Percentiles rank a stretch among this genome's conserved stretches.
Evolutionary conservation across 1,284 basidiomycete genomes (phyloP).

Genomic region (Trichosporon faecale): DNA sequence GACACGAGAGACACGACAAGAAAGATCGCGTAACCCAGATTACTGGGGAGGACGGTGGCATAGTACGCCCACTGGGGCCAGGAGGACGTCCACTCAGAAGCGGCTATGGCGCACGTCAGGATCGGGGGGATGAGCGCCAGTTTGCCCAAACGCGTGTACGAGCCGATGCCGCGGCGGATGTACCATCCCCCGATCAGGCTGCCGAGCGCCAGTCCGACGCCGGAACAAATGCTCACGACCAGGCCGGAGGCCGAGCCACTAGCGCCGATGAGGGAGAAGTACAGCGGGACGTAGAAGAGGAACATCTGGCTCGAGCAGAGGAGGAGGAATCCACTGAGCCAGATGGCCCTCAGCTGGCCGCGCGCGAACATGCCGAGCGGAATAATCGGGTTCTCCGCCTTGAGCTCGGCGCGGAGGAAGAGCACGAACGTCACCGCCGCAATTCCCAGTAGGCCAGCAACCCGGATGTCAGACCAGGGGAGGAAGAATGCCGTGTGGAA

Average conservation of each 20-base stretch:
- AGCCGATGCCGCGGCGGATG: conserved; percentile 41
- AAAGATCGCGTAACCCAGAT: conserved; percentile 50
- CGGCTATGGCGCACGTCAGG: conserved; percentile 30
- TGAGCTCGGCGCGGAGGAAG: conserved; percentile 71
- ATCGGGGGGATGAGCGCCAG: conserved; percentile 40
- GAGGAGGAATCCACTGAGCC: conserved; percentile 51
- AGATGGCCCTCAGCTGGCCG: conserved; percentile 60
- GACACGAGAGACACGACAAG: conserved; percentile 47
- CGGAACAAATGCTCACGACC: conserved; percentile 63
- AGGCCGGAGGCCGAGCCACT: conserved; percentile 52
- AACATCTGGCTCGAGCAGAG: conserved; percentile 69
- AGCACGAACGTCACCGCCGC: conserved; percentile 57
- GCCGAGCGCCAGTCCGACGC: conserved; percentile 74
- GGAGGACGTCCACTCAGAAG: conserved; percentile 38
- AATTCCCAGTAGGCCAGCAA: conserved; percentile 63
- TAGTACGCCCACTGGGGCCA: conserved; percentile 47
- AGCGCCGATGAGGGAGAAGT: conserved; percentile 47
- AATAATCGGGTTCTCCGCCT: conserved; percentile 73
- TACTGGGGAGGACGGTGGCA: conserved; percentile 43
- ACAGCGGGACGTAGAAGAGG: conserved; percentile 51
- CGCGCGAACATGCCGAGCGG: conserved; percentile 69
- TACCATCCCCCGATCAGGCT: conserved; percentile 84
- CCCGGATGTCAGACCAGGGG: conserved; percentile 68
- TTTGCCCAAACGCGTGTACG: conserved; percentile 41
- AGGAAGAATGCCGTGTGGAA: conserved; percentile 78